Evolutionary conservation across 345 rosid genomes (phyloP).

Genomic region (Ricinus communis): DNA sequence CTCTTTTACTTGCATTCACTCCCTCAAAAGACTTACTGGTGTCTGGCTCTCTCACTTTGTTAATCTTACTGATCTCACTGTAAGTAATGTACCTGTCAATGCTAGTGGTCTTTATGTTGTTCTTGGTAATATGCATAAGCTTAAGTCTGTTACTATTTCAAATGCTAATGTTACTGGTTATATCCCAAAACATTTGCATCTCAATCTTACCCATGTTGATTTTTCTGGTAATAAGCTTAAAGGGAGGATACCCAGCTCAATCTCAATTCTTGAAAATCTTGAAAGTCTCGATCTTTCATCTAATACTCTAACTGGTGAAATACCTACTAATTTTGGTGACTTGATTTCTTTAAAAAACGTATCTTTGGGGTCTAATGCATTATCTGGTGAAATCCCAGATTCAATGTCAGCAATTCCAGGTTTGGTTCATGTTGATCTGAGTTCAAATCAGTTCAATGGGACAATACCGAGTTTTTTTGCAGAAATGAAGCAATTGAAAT

Average conservation of each 20-base stretch:
- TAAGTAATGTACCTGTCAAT: constrained; percentile 52
- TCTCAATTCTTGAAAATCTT: constrained; percentile 65
- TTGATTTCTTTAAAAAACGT: constrained; percentile 63
- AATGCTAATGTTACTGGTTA: constrained; percentile 65
- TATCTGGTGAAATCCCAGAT: constrained; percentile 81
- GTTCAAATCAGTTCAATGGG: constrained; percentile 85
- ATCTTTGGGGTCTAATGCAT: constrained; percentile 68
- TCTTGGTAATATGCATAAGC: constrained; percentile 62
- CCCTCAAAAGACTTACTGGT: constrained; percentile 66
- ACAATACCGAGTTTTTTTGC: constrained; percentile 75
- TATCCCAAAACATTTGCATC: constrained; percentile 51
- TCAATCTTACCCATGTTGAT: constrained; percentile 69
- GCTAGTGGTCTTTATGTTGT: constrained; percentile 76
- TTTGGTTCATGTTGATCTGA: constrained; percentile 73
- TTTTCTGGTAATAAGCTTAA: constrained; percentile 67
- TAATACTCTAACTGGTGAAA: constrained; percentile 61
- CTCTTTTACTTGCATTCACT: constrained; percentile 60
- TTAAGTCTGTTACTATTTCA: constrained; percentile 61
- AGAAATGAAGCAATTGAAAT: constrained; percentile 58
- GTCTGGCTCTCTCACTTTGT: constrained; percentile 61
- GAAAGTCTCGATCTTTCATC: constrained; percentile 58
- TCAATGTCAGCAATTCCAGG: constrained; percentile 74
- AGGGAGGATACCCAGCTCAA: constrained; percentile 69
- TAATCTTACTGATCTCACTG: constrained; percentile 80
- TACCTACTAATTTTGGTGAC: constrained; percentile 68